Evolutionary conservation across 2,329 filamentous ascomycete species (phyloP).

Genomic region (Hymenoscyphus infarciens): DNA sequence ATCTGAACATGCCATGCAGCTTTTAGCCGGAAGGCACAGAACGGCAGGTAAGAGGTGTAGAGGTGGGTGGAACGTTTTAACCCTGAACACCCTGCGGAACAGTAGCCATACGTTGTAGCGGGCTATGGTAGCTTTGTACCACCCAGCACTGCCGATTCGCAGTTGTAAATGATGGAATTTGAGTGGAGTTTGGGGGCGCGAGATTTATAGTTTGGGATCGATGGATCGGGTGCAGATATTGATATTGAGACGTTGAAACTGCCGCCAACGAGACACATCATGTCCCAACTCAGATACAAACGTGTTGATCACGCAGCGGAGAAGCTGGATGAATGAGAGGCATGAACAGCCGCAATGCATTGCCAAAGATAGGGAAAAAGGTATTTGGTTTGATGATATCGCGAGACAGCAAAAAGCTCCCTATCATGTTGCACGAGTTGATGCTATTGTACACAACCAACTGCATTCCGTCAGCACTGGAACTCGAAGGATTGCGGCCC

Average conservation of each 20-base stretch:
- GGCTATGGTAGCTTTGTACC: background rate
- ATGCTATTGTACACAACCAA: background rate
- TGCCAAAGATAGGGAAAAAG: background rate
- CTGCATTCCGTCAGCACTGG: background rate
- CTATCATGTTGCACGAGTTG: conserved; percentile 1
- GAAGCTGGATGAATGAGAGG: conserved; percentile 1
- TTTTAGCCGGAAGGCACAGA: conserved; percentile 9
- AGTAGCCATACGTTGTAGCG: background rate
- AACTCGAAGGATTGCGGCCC: conserved; percentile 4
- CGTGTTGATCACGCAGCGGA: conserved; percentile 4
- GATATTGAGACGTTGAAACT: conserved; percentile 3
- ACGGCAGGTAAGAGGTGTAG: conserved; percentile 2
- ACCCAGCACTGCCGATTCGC: conserved; percentile 8
- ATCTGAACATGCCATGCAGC: conserved; percentile 1
- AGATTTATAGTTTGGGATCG: conserved; percentile 2
- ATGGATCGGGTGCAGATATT: background rate
- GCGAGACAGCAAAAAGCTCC: background rate
- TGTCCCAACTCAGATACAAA: background rate
- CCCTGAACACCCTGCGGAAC: background rate
- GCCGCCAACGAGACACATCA: conserved; percentile 2
- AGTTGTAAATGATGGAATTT: background rate
- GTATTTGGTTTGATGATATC: background rate
- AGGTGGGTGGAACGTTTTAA: background rate
- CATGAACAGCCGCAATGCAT: conserved; percentile 1
- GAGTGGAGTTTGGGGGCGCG: background rate